phyloP scores from a whole-genome alignment of 2,329 filamentous ascomycete genomes.

The Stagonosporopsis rhizophila region DNA sequence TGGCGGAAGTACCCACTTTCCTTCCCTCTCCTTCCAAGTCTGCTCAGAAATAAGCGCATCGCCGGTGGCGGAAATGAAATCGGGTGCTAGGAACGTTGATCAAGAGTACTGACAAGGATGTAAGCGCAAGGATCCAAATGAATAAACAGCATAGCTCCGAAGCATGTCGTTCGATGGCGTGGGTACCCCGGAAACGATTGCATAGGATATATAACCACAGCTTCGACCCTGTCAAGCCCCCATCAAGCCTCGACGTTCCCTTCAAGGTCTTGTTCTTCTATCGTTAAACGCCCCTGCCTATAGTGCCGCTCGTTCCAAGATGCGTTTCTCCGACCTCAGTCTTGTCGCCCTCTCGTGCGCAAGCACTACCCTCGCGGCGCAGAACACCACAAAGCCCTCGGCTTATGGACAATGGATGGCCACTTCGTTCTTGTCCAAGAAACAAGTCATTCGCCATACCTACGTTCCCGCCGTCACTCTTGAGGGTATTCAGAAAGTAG shows the following conservation, averaged over 20 bases:
- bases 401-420: slow-evolving; percentile 50
- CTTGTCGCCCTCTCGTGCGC: slow-evolving; percentile 32
- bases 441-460: slow-evolving; percentile 49
- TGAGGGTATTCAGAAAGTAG: slow-evolving; percentile 56
- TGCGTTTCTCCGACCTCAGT: slow-evolving; percentile 36
- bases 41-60: slow-evolving; percentile 19
- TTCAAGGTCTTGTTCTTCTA: slow-evolving; percentile 7
- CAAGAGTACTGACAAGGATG: slow-evolving; percentile 16
- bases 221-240: slow-evolving; percentile 6
- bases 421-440: slow-evolving; percentile 56
- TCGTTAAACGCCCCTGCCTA: slow-evolving; percentile 14
- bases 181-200: slow-evolving; percentile 1
- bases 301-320: slow-evolving; percentile 23
- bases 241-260: slow-evolving; percentile 10
- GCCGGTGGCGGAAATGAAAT: slow-evolving; percentile 26
- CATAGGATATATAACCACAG: slow-evolving; percentile 13
- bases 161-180: slow-evolving; percentile 9
- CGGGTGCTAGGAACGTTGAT: slow-evolving; percentile 14
- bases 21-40: slow-evolving; percentile 19
- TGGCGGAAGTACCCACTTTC: slow-evolving; percentile 11
- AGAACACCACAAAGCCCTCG: slow-evolving; percentile 19
- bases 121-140: slow-evolving; percentile 26
- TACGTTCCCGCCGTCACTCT: slow-evolving; percentile 59
- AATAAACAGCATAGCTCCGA: slow-evolving; percentile 8
- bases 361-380: slow-evolving; percentile 33